These are phyloP conservation scores for Aureobasidium vineae DNA, from an alignment of 2,329 filamentous ascomycete species.

Conservation along the genomic window DNA sequence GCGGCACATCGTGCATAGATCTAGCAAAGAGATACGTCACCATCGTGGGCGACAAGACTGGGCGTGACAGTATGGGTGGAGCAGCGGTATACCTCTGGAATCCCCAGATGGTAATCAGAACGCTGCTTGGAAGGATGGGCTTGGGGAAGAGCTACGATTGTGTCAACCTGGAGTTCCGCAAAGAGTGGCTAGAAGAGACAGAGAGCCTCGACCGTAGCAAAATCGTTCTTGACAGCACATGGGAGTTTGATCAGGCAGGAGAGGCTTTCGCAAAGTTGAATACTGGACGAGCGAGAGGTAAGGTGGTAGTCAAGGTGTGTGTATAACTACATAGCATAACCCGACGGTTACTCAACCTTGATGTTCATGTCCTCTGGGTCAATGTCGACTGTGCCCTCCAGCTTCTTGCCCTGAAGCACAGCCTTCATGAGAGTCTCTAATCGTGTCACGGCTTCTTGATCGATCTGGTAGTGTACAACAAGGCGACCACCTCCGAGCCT, in stretches of 20 bases:
- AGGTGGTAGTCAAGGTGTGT: constrained; percentile 36
- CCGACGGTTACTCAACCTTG: constrained; percentile 25
- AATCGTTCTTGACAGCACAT: constrained; percentile 56
- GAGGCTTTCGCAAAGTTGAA: constrained; percentile 40
- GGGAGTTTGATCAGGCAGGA: constrained; percentile 55
- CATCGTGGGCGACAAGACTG: constrained; percentile 42
- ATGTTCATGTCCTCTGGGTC: constrained; percentile 29
- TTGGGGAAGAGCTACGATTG: constrained; percentile 41
- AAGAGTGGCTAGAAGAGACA: constrained; percentile 52
- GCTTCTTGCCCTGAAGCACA: constrained; percentile 35
- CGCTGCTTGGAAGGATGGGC: constrained; percentile 46
- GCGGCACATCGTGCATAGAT: constrained; percentile 40
- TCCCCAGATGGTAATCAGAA: constrained; percentile 44
- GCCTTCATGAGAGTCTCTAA: constrained; percentile 57
- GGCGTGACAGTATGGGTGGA: constrained; percentile 37
- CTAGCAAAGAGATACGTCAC: constrained; percentile 52
- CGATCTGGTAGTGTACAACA: constrained; percentile 72
- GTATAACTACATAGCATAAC: not conserved
- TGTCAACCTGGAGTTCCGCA: constrained; percentile 48
- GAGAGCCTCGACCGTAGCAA: constrained; percentile 57
- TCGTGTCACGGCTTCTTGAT: constrained; percentile 59
- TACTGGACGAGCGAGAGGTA: constrained; percentile 38
- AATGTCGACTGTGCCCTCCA: constrained; percentile 32
- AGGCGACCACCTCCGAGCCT: constrained; percentile 58
- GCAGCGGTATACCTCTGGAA: constrained; percentile 28